Evolutionary conservation across 495 filamentous ascomycete genomes (phyloP), one percentile per base, ranked within the genome.

Genomic region (Penicillium arizonense): DNA sequence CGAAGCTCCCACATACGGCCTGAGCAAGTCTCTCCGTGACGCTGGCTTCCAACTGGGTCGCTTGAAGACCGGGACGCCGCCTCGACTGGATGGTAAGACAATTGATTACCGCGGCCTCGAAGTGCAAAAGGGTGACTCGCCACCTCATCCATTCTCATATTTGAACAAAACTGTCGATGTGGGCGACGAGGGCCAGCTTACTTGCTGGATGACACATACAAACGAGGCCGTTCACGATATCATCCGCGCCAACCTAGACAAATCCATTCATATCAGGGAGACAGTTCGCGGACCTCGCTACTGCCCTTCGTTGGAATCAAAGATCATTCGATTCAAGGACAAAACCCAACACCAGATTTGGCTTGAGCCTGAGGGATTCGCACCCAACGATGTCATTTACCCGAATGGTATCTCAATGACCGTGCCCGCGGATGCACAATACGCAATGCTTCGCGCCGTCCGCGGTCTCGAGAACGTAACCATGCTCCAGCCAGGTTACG

Each of bases 341-440:
- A 90, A 87, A 63, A 74, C 82, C n/a, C 76, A 74, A 18, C 94
- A 98, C 63, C 86, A 91, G 46, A 84, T 98, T 37, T 98, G 94
- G 94, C 82, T 98, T 5, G 94, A 98, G 64, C 94, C 95, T 0
- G 94, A 98, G 75, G 94, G 94, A 13, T 94, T 97, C 64, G 80
- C 92, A 53, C 75, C 75, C 4, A 94, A 83, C 67, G 84, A 96
- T 55, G 82, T 96, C 40, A 86, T 98, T 56, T 98, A 98, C 71
- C 94, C 94, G 4, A 97, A 97, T 61, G 94, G 94, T 4, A 89
- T 98, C 26, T 95, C 89, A 16, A 97, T 97, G 91, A 97, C 94
- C 0, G 82, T 98, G 8, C 94, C 94, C 0, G 88, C 82, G 16
- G 87, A 89, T 24, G 89, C 86, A 3, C 94, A 98, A 67, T 86